Percentiles rank a stretch among this genome's conserved stretches.
phyloP scores from a whole-genome alignment of 208 protist genomes.

The Giardia muris region DNA sequence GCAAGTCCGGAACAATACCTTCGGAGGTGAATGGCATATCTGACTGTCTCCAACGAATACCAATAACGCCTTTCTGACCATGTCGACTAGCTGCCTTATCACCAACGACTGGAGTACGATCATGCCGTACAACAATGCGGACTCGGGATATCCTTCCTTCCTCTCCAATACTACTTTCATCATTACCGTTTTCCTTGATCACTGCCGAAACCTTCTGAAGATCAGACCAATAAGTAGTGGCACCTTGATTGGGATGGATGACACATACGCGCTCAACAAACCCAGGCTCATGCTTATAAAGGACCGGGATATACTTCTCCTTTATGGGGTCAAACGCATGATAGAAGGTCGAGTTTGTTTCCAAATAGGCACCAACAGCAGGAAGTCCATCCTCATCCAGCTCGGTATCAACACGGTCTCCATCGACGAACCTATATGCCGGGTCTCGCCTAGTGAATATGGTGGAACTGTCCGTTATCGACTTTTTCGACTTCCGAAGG shows the following conservation, averaged over 20 bases:
- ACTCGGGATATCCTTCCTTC: background rate
- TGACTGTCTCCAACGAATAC: constrained; percentile 62
- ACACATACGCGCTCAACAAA: background rate
- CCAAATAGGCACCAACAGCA: constrained; percentile 41
- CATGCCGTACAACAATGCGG: constrained; percentile 52
- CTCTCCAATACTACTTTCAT: background rate
- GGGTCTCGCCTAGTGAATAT: background rate
- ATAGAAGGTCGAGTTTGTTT: constrained; percentile 41
- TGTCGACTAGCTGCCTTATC: constrained; percentile 98
- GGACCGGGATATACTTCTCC: background rate
- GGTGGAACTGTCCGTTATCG: background rate
- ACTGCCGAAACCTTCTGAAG: background rate
- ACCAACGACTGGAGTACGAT: constrained; percentile 82
- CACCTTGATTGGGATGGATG: background rate
- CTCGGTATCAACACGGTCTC: background rate
- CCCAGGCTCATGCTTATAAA: background rate
- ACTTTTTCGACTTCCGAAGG: constrained; percentile 23
- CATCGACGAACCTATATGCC: background rate
- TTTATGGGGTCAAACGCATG: constrained; percentile 33
- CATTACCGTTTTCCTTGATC: background rate
- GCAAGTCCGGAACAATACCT: constrained; percentile 66
- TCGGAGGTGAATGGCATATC: constrained; percentile 57
- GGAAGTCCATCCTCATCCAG: constrained; percentile 54
- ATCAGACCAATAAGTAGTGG: background rate
- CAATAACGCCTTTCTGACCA: constrained; percentile 95